Evolutionary conservation across 331 rosid species (phyloP).

Genomic region (Spiraea crenata): DNA sequence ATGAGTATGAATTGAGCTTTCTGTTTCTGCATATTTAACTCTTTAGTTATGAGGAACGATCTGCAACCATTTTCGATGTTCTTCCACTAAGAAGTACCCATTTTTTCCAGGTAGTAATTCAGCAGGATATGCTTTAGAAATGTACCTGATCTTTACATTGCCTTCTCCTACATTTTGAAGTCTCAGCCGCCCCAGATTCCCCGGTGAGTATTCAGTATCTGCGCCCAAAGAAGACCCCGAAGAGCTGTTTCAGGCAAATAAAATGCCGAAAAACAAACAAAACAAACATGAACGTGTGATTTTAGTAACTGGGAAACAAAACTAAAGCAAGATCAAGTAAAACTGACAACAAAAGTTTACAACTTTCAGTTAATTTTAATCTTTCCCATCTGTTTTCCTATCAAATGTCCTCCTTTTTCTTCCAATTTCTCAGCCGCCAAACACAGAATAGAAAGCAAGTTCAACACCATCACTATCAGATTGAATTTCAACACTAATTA

Average conservation of each 20-base stretch:
- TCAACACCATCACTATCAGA: background rate
- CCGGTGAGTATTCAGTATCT: conserved; percentile 42
- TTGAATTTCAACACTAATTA: too few relatives aligned
- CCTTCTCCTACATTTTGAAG: conserved; percentile 92
- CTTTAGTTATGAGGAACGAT: too few relatives aligned
- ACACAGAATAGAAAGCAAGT: background rate
- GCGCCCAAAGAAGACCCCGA: conserved; percentile 44
- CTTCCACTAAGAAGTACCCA: background rate
- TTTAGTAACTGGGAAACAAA: background rate
- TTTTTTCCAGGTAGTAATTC: background rate
- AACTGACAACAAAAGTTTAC: background rate
- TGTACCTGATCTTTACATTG: conserved; percentile 74
- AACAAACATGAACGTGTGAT: background rate
- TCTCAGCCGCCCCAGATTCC: conserved; percentile 54
- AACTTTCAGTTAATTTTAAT: background rate
- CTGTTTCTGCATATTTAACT: too few relatives aligned
- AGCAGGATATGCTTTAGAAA: background rate
- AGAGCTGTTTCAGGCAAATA: conserved; percentile 41
- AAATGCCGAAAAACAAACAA: background rate
- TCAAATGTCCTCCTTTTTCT: background rate
- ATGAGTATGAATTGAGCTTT: too few relatives aligned
- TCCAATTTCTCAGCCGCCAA: background rate
- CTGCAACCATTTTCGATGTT: background rate
- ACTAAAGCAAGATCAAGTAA: background rate
- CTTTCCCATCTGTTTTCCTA: background rate